phyloP scores from a whole-genome alignment of 2,329 filamentous ascomycete species.

The Fusarium subtropicale region DNA sequence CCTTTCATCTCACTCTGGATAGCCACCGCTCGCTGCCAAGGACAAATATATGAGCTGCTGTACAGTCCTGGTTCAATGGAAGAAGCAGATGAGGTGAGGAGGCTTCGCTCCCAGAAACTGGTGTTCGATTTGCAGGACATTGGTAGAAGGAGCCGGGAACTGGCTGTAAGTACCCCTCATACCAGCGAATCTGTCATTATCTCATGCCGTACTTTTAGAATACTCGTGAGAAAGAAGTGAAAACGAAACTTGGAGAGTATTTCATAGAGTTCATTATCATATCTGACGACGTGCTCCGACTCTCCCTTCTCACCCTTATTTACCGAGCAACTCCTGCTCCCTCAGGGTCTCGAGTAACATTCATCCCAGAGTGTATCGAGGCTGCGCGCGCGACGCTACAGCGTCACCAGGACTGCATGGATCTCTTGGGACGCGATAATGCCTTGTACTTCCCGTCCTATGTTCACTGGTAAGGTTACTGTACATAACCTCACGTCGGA shows the following conservation, averaged over 20 bases:
- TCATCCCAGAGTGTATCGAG: slow-evolving; percentile 57
- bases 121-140: slow-evolving; percentile 50
- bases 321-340: slow-evolving; percentile 56
- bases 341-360: slow-evolving; percentile 50
- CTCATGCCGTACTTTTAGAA: slow-evolving; percentile 16
- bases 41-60: slow-evolving; percentile 66
- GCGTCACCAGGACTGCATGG: slow-evolving; percentile 56
- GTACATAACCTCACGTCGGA: rapidly evolving
- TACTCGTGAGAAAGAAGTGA: slow-evolving; percentile 43
- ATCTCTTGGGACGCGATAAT: slow-evolving; percentile 52
- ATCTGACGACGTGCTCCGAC: slow-evolving; percentile 57
- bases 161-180: slow-evolving; percentile 29
- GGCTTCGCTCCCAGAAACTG: slow-evolving; percentile 50
- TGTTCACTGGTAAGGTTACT: slow-evolving; percentile 55
- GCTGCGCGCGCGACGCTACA: slow-evolving; percentile 56
- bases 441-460: slow-evolving; percentile 55
- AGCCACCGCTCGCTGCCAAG: slow-evolving; percentile 64
- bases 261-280: slow-evolving; percentile 53
- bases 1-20: slow-evolving; percentile 62
- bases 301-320: slow-evolving; percentile 56
- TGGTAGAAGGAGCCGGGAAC: slow-evolving; percentile 21
- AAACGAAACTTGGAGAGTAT: slow-evolving; percentile 43
- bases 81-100: slow-evolving; percentile 50
- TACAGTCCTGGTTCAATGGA: slow-evolving; percentile 59
- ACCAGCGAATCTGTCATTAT: background rate